Evolutionary conservation across 1,284 basidiomycete species (phyloP), one percentile per base, ranked within the genome.

Genomic region (Anthracocystis setariae): DNA sequence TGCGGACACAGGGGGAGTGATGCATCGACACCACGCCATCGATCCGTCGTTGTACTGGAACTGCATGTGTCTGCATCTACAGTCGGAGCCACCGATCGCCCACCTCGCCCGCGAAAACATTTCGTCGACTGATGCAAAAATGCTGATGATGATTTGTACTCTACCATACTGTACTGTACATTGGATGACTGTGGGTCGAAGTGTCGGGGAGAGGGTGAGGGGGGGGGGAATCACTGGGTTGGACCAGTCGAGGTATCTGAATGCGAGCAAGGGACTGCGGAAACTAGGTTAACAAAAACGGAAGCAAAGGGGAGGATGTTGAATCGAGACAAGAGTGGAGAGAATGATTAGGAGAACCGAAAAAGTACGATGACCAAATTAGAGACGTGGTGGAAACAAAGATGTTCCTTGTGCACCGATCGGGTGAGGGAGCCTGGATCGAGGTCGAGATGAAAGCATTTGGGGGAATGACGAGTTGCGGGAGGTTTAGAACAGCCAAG

Each of bases 401-500:
- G 3, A 2, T 27, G 27, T 46, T 59, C 32, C 38, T 58, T 50
- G 44, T 39, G 21, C 20, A n/a, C n/a, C n/a, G 18, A 3, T 17
- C 17, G 23, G 15, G 24, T 20, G 13, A 37, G 5, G 15, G 25
- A n/a, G n/a, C n/a, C n/a, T n/a, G n/a, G n/a, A n/a, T n/a, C 43
- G 8, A 29, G 24, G 17, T 8, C 33, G 8, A 37, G 37, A 39
- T 33, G 5, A 10, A n/a, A 24, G 20, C 45, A 23, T 13, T 35
- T 21, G 17, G 23, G 47, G 13, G 8, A n/a, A 29, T n/a, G 23
- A 21, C 4, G 24, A 18, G 29, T 23, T 29, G n/a, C 5, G 3
- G 25, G 9, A 3, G 10, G 23, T 10, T 66, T 56, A 73, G 62
- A 73, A 73, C 20, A 73, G 27, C 66, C 66, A 69, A 46, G 61